Evolutionary conservation across 805 yeast species (phyloP).

Genomic region (Kazachstania kunashirensis): DNA sequence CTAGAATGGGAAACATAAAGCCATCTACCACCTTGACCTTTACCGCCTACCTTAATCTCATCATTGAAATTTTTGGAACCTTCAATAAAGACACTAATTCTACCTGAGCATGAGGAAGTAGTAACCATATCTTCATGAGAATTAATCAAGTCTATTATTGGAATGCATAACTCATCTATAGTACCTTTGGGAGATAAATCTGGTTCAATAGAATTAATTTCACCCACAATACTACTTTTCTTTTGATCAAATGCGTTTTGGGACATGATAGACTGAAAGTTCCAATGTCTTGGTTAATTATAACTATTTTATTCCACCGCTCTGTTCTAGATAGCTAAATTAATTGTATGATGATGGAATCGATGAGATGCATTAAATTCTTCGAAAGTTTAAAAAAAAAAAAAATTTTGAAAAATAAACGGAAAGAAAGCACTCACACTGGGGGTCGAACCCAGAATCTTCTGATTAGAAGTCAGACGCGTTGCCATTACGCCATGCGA

Average conservation of each 20-base stretch:
- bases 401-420: neutral
- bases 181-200: constrained; percentile 85
- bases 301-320: no score
- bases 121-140: constrained; percentile 60
- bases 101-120: constrained; percentile 81
- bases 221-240: constrained; percentile 44
- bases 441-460: constrained; percentile 50
- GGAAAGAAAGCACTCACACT: constrained; percentile 35
- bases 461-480: constrained; percentile 49
- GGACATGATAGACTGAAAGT: no score
- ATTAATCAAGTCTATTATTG: constrained; percentile 63
- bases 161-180: constrained; percentile 64
- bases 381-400: no score
- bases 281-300: no score
- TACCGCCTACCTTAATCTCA: constrained; percentile 53
- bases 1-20: constrained; percentile 65
- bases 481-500: constrained; percentile 49
- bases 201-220: constrained; percentile 38
- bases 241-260: constrained; percentile 59
- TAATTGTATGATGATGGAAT: neutral
- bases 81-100: constrained; percentile 74
- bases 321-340: no score
- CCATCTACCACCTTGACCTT: constrained; percentile 83
- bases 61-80: constrained; percentile 42
- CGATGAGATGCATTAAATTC: no score